Evolutionary conservation across 305 asterid species (phyloP), one percentile per base, ranked within the genome.

Genomic region (Solanum hybrid): DNA sequence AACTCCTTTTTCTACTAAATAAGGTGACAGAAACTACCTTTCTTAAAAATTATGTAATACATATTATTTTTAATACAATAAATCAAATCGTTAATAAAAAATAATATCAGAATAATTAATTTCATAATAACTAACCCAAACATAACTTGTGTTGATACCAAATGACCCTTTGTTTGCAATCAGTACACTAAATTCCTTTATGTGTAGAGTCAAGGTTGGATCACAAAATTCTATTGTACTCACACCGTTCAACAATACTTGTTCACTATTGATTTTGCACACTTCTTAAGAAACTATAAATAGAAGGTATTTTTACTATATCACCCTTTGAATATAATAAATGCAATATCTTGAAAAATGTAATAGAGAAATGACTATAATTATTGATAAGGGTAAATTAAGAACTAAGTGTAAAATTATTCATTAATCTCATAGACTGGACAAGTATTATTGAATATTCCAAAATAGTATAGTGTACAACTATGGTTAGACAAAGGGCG

Each of bases 231-330:
- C 0, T 3, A 67, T 9, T 67, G 0, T 46, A 42, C 57, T 42
- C 57, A 0, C 18, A 0, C 6, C 0, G 57, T 42, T 4, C 57
- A 42, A 42, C 18, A 40, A 37, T 37, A 39, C 6, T 0, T 42
- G 57, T 42, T 0, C 6, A 42, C 6, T 42, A 42, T 42, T 42
- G 18, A 42, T 42, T 42, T 42, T 42, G 6, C 57, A 42, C 57
- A n/a, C n/a, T n/a, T n/a, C n/a, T n/a, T n/a, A n/a, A n/a, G 0
- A 42, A 42, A 12, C 0, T 42, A 42, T 42, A 12, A 12, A 42
- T 42, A 42, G 0, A 42, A 42, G 57, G 6, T 42, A 12, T 12
- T 42, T 42, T 42, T 42, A 42, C 0, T 12, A 42, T 42, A 42
- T 42, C 57, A 42, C 0, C 57, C 1, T 42, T 40, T 42, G 57